phyloP scores from a whole-genome alignment of 768 basidiomycete genomes.

The Auriculariales sp. region DNA sequence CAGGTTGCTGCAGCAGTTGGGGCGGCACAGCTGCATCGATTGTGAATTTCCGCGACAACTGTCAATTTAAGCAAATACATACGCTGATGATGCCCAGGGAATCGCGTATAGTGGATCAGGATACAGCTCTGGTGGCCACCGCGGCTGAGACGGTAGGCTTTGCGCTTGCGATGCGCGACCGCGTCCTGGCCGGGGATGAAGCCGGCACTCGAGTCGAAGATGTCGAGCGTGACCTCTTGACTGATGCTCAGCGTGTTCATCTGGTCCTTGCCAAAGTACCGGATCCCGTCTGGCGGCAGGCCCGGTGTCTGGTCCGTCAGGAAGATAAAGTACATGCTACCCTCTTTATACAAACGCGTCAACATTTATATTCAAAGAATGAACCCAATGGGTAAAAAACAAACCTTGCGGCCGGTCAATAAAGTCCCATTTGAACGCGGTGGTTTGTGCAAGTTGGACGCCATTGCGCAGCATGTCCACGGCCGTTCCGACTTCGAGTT shows the following conservation, averaged over 20 bases:
- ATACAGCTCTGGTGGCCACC: conserved; percentile 62
- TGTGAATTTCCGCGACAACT: background rate
- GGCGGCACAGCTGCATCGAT: conserved; percentile 40
- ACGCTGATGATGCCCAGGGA: too few species aligned
- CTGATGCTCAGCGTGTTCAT: conserved; percentile 14
- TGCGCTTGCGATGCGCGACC: conserved; percentile 49
- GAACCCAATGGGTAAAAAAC: conserved; percentile 10
- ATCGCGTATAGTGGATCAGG: conserved; percentile 65
- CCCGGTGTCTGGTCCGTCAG: conserved; percentile 29
- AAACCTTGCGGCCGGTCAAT: conserved; percentile 66
- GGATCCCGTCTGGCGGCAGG: conserved; percentile 65
- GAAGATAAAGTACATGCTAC: conserved; percentile 51
- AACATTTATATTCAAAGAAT: background rate
- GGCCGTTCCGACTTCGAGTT: conserved; percentile 41
- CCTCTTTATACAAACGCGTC: conserved; percentile 34
- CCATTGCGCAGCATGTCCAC: conserved; percentile 47
- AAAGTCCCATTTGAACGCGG: conserved; percentile 59
- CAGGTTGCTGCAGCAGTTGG: conserved; percentile 40
- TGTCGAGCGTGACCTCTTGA: conserved; percentile 43
- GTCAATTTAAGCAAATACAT: too few species aligned
- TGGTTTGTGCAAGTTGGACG: conserved; percentile 34
- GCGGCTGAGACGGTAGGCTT: conserved; percentile 57
- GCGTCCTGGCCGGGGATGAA: conserved; percentile 59
- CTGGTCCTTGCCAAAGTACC: conserved; percentile 60
- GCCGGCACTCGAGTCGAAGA: conserved; percentile 57